Evolutionary conservation across 1,284 basidiomycete species (phyloP).

Genomic region (Cryptococcus hybrid): DNA sequence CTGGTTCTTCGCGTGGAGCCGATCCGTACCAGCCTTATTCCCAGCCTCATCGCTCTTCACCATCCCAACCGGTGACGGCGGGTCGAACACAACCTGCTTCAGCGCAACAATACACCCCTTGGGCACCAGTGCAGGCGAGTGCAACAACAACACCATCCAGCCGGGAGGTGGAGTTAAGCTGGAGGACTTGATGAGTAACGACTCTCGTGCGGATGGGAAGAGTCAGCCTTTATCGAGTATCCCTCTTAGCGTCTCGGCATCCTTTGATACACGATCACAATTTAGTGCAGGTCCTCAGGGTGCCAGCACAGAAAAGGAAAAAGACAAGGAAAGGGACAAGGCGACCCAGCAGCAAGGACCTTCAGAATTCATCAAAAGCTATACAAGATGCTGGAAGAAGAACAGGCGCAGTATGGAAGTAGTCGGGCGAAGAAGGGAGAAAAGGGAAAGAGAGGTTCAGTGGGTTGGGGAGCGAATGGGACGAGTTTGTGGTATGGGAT

Average conservation of each 20-base stretch:
- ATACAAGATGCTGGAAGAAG: conserved; percentile 64
- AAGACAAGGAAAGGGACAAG: conserved; percentile 4
- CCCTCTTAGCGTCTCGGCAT: conserved; percentile 1
- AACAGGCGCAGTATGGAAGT: conserved; percentile 32
- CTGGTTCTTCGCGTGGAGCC: conserved; percentile 11
- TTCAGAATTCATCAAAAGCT: conserved; percentile 90
- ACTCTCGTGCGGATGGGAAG: background rate
- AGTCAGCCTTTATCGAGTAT: conserved; percentile 1
- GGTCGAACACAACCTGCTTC: background rate
- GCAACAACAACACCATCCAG: background rate
- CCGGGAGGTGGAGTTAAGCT: conserved; percentile 17
- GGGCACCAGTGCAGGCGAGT: background rate
- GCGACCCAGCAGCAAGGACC: conserved; percentile 31
- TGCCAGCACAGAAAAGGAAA: background rate
- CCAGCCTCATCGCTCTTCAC: conserved; percentile 12
- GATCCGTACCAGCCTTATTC: conserved; percentile 14
- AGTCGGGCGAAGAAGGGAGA: conserved; percentile 29
- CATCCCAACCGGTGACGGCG: background rate
- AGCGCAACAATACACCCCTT: background rate
- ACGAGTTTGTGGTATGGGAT: conserved; percentile 97
- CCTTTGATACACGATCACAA: conserved; percentile 4
- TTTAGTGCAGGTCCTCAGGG: background rate
- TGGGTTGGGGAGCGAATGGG: conserved; percentile 82
- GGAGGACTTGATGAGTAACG: conserved; percentile 19
- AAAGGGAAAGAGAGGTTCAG: conserved; percentile 32